phyloP scores from a whole-genome alignment of 1,284 basidiomycete genomes.

The Caloboletus inedulis region DNA sequence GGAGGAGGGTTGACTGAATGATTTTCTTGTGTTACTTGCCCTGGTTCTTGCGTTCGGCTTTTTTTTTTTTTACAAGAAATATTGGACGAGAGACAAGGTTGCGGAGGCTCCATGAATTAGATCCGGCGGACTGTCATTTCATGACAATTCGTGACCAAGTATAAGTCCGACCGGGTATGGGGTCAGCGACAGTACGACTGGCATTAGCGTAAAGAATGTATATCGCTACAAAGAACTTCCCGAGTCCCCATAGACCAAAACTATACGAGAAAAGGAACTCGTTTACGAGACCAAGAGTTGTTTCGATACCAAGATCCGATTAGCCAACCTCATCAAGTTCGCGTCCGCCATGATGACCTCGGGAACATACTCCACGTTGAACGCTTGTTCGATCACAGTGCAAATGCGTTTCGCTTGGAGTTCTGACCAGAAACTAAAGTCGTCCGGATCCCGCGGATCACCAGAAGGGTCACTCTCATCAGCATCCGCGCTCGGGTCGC shows the following conservation, averaged over 20 bases:
- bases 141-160: too few species aligned
- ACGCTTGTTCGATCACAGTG: conserved; percentile 72
- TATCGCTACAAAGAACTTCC: not conserved
- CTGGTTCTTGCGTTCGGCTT: too few species aligned
- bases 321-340: conserved; percentile 79
- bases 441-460: conserved; percentile 71
- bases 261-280: not conserved
- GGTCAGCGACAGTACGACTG: not conserved
- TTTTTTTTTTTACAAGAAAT: too few species aligned
- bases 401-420: conserved; percentile 87
- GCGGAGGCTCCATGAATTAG: too few species aligned
- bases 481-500: conserved; percentile 19
- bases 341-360: conserved; percentile 94
- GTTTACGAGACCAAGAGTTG: conserved; percentile 45
- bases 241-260: not conserved
- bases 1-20: conserved; percentile 16
- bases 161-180: too few species aligned
- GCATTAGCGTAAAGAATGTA: not conserved
- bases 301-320: conserved; percentile 80
- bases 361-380: conserved; percentile 82
- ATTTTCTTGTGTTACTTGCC: not conserved
- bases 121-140: too few species aligned
- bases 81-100: not conserved
- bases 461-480: conserved; percentile 33
- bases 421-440: conserved; percentile 93